These are phyloP conservation scores for Aspergillus aculeatinus DNA, from an alignment of 2,329 filamentous ascomycete species.

Conservation along the genomic window DNA sequence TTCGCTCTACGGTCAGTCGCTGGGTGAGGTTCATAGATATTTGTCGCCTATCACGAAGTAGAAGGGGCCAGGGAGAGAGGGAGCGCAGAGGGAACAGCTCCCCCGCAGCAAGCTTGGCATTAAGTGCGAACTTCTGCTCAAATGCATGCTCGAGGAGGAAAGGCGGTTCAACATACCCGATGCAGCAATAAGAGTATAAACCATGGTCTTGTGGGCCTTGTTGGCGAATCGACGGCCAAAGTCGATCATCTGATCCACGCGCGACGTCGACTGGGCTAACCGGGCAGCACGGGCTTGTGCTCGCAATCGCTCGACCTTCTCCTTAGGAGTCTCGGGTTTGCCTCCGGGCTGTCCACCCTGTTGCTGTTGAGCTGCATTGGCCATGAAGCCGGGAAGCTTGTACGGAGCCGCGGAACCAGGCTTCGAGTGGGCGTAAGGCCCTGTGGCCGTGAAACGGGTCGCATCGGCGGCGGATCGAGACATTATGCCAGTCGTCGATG, in stretches of 20 bases:
- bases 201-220: conserved; percentile 59
- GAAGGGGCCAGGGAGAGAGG: no score
- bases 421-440: conserved; percentile 49
- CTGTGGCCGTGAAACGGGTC: conserved; percentile 53
- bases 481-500: conserved; percentile 27
- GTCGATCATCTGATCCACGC: conserved; percentile 55
- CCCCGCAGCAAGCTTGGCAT: background rate
- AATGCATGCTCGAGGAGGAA: background rate
- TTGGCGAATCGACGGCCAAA: conserved; percentile 59
- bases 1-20: conserved; percentile 1
- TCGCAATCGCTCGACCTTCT: conserved; percentile 67
- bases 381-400: conserved; percentile 32
- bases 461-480: conserved; percentile 50
- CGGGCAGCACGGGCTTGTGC: conserved; percentile 67
- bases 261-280: conserved; percentile 57
- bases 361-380: conserved; percentile 17
- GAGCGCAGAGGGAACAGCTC: background rate
- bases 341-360: conserved; percentile 25
- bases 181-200: conserved; percentile 60
- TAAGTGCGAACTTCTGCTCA: background rate
- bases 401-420: conserved; percentile 30
- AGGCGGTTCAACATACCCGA: conserved; percentile 50
- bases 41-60: no score
- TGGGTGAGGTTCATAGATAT: background rate
- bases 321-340: conserved; percentile 61